Percentiles rank a stretch among this genome's conserved stretches.
phyloP scores from a whole-genome alignment of 1,284 basidiomycete genomes.

The Boletellus deceptivus region DNA sequence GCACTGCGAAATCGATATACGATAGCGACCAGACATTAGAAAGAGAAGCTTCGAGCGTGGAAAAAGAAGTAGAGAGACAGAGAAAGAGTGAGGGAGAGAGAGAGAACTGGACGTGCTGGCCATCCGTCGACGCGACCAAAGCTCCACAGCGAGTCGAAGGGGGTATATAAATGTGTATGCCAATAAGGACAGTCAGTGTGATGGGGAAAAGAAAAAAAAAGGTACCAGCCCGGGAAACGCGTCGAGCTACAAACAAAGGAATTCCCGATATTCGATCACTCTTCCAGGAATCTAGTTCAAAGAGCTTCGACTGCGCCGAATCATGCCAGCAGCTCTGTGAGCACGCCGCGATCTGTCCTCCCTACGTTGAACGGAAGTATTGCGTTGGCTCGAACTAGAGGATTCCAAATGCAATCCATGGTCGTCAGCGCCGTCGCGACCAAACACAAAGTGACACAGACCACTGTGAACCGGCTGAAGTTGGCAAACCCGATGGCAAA shows the following conservation, averaged over 20 bases:
- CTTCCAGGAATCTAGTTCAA: not conserved
- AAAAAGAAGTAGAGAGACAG: too few relatives aligned
- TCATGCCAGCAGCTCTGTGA: constrained; percentile 3
- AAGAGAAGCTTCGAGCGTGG: too few relatives aligned
- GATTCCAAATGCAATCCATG: too few relatives aligned
- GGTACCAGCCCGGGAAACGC: not conserved
- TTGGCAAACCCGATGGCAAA: too few relatives aligned
- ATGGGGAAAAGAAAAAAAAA: not conserved
- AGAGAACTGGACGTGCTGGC: too few relatives aligned
- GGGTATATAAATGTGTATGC: not conserved
- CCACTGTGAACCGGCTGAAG: constrained; percentile 8
- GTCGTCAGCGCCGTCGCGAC: not conserved
- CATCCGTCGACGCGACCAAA: not conserved
- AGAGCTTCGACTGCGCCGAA: constrained; percentile 10
- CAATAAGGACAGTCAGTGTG: too few relatives aligned
- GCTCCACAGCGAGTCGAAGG: constrained; percentile 1
- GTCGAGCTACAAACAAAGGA: not conserved
- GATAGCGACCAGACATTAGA: not conserved
- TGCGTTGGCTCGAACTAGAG: constrained; percentile 7
- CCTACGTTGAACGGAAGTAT: constrained; percentile 2
- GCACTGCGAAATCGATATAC: not conserved
- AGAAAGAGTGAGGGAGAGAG: too few relatives aligned
- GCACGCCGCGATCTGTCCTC: not conserved
- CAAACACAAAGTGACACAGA: constrained; percentile 5
- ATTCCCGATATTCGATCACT: constrained; percentile 2